These are phyloP conservation scores for Exophiala calicioides DNA, from an alignment of 2,329 filamentous ascomycete species.

Conservation along the genomic window DNA sequence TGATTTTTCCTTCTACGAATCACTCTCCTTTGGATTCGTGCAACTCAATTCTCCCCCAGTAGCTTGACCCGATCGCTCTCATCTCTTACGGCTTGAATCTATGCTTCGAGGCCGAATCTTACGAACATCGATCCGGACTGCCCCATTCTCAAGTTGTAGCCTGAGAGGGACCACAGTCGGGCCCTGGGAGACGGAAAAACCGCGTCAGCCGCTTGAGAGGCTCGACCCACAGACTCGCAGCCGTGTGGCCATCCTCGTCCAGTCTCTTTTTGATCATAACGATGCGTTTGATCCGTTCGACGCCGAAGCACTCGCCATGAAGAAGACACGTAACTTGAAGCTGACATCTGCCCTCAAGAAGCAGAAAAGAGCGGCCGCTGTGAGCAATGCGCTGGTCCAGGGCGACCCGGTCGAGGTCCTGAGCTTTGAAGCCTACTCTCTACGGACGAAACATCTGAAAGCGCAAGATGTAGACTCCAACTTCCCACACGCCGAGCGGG, in stretches of 20 bases:
- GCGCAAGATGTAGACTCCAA: not conserved
- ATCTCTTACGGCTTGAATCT: not conserved
- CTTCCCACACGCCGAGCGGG: not conserved
- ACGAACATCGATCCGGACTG: not conserved
- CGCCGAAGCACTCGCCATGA: constrained; percentile 14
- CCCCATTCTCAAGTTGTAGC: too few species aligned
- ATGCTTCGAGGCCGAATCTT: constrained; percentile 6
- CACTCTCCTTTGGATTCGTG: not conserved
- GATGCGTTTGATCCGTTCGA: constrained; percentile 15
- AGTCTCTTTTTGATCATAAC: too few species aligned
- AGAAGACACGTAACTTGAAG: too few species aligned
- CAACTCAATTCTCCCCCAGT: not conserved
- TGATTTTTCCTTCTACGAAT: constrained; percentile 2
- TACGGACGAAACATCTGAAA: constrained; percentile 8
- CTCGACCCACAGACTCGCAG: not conserved
- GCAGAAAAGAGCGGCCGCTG: not conserved
- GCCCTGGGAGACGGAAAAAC: too few species aligned
- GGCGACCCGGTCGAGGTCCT: constrained; percentile 25
- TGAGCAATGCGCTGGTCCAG: constrained; percentile 1
- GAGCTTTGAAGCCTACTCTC: constrained; percentile 15
- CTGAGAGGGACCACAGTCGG: too few species aligned
- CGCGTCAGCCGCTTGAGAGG: too few species aligned
- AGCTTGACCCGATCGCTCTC: not conserved
- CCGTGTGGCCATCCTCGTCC: too few species aligned
- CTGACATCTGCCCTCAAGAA: too few species aligned